Conservation (phyloP, 139 green algal species). For the Coccomyxa sp. region DNA sequence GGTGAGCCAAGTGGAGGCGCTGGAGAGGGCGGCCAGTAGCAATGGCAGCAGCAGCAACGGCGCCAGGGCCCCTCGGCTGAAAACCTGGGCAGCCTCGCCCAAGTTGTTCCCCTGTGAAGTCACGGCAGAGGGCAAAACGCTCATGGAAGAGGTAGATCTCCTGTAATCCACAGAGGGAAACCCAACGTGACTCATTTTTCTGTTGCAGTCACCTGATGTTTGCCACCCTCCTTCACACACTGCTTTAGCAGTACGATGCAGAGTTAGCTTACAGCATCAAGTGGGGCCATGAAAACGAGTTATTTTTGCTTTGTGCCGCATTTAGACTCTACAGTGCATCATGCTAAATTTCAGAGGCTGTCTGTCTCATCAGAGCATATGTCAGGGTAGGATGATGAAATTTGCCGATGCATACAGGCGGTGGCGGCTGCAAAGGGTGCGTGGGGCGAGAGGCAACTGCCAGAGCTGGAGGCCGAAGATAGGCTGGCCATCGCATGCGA, state of each 20-base stretch:
- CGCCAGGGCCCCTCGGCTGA: constrained; percentile 10
- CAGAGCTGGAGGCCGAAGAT: constrained; percentile 86
- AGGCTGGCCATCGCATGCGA: constrained; percentile 88
- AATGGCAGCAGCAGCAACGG: constrained; percentile 1
- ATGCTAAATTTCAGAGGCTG: no score
- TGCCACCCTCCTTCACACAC: no score
- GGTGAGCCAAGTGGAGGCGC: constrained; percentile 35
- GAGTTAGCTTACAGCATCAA: no score
- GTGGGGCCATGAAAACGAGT: no score
- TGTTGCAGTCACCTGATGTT: background rate
- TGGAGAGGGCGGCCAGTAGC: constrained; percentile 13
- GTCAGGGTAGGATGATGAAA: no score
- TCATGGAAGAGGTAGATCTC: constrained; percentile 1
- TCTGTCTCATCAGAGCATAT: no score
- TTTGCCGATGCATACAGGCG: background rate
- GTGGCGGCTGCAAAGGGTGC: constrained; percentile 31
- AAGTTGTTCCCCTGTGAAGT: constrained; percentile 88
- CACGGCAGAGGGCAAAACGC: constrained; percentile 25
- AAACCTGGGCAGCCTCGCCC: constrained; percentile 50
- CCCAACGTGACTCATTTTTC: no score
- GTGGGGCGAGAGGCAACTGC: constrained; percentile 62
- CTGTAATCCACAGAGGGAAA: background rate
- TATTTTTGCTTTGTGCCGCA: no score
- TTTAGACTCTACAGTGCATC: no score
- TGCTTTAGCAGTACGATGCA: no score